Base-by-base conservation (phyloP, 176 grass and related monocot genomes). In the Phragmites australis region DNA sequence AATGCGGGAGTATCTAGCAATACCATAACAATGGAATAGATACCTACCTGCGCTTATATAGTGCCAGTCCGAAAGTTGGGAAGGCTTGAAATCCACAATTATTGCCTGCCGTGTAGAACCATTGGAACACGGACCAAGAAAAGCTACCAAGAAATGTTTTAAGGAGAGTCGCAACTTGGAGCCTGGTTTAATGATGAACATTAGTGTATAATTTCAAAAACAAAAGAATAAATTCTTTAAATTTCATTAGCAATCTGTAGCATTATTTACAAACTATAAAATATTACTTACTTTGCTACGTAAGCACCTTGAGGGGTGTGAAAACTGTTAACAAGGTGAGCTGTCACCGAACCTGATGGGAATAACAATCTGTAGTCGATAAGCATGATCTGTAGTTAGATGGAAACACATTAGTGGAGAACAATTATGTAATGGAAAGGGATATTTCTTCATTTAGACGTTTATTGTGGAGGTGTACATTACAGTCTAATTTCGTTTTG, bases 271-370 rank as follows among this genome's bases (percentile, higher is more conserved):
- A 10, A 44, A 67, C 25, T 1, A 27, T 2, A 41, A 9, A 58
- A 31, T 1, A 61, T 17, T 2, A 16, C 45, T 65, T 93, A 92
- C 93, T 81, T 96, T 60, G 90, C 90, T 53, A 88, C 29, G 13
- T 78, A 59, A 43, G 82, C 85, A 31, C 93, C 93, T 68, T 82
- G 70, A 45, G 87, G 90, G 19, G 93, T 96, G 68, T 96, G 93
- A 46, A 96, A 92, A 70, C 87, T 74, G 44, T 92, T 96, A 22
- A 96, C 72, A 41, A 96, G 70, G 57, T 90, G 85, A 86, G 82
- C 93, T 16, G 83, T 75, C 23, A 91, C 90, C 21, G 84, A 74
- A 11, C 93, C 93, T 44, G 82, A 82, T 65, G 93, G 93, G 54
- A 92, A 96, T 70, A 89, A 78, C 45, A 96, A 66, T 25, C 34